These are phyloP conservation scores for Phyllosticta citrichinensis DNA, from an alignment of 2,329 filamentous ascomycete species.

Conservation along the genomic window DNA sequence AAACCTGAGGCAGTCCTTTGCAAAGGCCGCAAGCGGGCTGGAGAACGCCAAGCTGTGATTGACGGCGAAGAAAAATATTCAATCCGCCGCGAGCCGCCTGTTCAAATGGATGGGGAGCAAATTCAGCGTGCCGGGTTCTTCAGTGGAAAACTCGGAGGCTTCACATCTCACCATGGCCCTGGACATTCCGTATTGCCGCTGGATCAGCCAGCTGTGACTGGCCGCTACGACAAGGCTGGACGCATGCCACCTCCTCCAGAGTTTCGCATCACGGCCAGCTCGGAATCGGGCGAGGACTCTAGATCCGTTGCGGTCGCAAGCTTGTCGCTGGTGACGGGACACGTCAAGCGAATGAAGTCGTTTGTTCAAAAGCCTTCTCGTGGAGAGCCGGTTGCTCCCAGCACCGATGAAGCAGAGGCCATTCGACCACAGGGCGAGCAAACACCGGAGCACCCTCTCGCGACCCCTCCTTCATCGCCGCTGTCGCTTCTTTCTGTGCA, in stretches of 20 bases:
- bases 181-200: neutral
- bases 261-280: slow-evolving; percentile 2
- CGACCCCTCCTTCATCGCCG: slow-evolving; percentile 2
- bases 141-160: neutral
- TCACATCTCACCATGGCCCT: neutral
- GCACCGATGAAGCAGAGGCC: neutral
- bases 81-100: neutral
- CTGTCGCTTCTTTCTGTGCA: neutral
- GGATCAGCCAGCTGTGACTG: neutral
- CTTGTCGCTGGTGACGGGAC: slow-evolving; percentile 1
- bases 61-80: too few species aligned
- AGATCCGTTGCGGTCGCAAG: slow-evolving; percentile 8
- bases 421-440: neutral
- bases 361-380: slow-evolving; percentile 9
- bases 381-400: neutral
- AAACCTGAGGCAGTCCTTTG: too few species aligned
- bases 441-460: neutral
- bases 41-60: too few species aligned
- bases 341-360: slow-evolving; percentile 8
- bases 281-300: neutral
- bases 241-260: slow-evolving; percentile 1
- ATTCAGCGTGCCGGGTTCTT: neutral
- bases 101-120: neutral
- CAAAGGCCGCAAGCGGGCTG: too few species aligned
- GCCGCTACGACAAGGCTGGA: slow-evolving; percentile 1